Evolutionary conservation across 179 eudicot species (phyloP).

Genomic region (Sideroxylon spinosum): DNA sequence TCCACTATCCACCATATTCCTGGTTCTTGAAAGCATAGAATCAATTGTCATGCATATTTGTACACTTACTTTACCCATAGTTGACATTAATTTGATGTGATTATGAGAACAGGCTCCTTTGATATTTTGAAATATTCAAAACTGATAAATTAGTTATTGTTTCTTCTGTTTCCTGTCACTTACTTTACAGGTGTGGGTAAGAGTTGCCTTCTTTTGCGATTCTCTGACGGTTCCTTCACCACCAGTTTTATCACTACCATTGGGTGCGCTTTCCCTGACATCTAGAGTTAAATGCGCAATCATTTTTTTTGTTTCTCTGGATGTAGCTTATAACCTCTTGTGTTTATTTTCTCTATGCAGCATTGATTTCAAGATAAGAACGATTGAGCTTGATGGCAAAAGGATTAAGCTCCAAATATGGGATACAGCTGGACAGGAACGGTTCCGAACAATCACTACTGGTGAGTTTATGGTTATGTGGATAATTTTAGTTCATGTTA

Average conservation of each 20-base stretch:
- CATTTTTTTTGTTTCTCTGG: not conserved
- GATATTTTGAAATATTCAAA: not conserved
- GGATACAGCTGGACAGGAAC: slow-evolving; percentile 64
- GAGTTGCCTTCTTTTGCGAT: slow-evolving; percentile 64
- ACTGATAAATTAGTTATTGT: not conserved
- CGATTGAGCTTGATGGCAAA: slow-evolving; percentile 54
- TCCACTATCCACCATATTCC: not conserved
- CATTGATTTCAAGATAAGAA: slow-evolving; percentile 55
- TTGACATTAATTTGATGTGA: slow-evolving; percentile 1
- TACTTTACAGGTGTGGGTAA: slow-evolving; percentile 50
- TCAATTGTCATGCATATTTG: not conserved
- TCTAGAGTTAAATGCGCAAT: not conserved
- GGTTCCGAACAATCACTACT: slow-evolving; percentile 54
- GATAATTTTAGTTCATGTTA: not conserved
- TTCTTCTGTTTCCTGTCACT: not conserved
- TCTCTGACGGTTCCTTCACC: slow-evolving; percentile 64
- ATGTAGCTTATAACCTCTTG: slow-evolving; percentile 14
- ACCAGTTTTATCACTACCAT: slow-evolving; percentile 66
- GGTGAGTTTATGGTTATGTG: slow-evolving; percentile 26
- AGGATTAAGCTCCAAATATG: slow-evolving; percentile 55
- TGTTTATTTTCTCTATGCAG: slow-evolving; percentile 18
- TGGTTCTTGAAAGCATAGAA: not conserved
- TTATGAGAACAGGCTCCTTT: not conserved
- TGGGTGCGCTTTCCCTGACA: slow-evolving; percentile 28
- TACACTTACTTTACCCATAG: not conserved